A percentile compares a stretch with the other conserved stretches of the same genome.
Evolutionary conservation across 441 rosid species (phyloP).

Genomic region (Geranium incanum): DNA sequence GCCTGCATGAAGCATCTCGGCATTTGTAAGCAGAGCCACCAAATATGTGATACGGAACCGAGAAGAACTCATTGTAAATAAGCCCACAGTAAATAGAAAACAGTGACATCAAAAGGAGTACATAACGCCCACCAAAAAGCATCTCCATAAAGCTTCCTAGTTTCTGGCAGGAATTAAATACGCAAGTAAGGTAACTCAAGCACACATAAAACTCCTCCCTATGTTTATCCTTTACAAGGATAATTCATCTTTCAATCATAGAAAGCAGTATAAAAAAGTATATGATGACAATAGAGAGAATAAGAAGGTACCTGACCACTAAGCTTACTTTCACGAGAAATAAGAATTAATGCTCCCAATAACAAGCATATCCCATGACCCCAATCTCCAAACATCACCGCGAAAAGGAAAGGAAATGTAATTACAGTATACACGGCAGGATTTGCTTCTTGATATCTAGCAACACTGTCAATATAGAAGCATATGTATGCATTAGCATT

Average conservation of each 20-base stretch:
- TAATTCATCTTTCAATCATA: background rate
- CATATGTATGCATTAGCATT: background rate
- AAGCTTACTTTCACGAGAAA: slow-evolving; percentile 73
- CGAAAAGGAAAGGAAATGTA: slow-evolving; percentile 94
- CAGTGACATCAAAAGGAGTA: slow-evolving; percentile 79
- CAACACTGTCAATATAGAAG: slow-evolving; percentile 29
- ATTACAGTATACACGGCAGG: slow-evolving; percentile 75
- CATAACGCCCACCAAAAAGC: slow-evolving; percentile 97
- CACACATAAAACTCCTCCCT: background rate
- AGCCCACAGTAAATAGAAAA: slow-evolving; percentile 88
- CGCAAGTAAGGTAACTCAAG: background rate
- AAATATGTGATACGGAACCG: slow-evolving; percentile 77
- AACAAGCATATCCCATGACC: slow-evolving; percentile 94
- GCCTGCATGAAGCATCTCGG: slow-evolving; percentile 86
- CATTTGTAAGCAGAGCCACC: slow-evolving; percentile 79
- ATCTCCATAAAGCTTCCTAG: slow-evolving; percentile 85
- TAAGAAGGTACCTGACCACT: slow-evolving; percentile 56
- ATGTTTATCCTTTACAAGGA: background rate
- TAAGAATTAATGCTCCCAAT: slow-evolving; percentile 51
- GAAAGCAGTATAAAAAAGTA: background rate
- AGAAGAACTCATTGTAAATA: slow-evolving; percentile 91
- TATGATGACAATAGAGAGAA: background rate
- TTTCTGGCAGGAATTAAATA: slow-evolving; percentile 18
- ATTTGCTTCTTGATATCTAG: slow-evolving; percentile 90
- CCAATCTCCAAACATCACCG: slow-evolving; percentile 99